Evolutionary conservation across 805 yeast species (phyloP).

Genomic region (Saturnispora kantuleensis): DNA sequence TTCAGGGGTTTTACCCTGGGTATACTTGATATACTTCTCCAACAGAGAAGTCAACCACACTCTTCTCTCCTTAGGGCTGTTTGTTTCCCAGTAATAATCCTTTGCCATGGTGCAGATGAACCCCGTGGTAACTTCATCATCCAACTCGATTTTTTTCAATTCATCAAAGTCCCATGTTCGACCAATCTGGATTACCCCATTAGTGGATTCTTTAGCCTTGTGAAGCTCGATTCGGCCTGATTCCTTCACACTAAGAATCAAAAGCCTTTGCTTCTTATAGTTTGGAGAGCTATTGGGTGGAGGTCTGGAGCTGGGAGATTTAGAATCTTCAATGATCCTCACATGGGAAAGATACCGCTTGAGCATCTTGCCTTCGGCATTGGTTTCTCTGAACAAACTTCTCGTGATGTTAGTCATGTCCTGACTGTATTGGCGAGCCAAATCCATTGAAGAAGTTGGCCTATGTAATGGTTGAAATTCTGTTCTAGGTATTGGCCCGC

Average conservation of each 20-base stretch:
- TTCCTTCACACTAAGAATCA: constrained; percentile 48
- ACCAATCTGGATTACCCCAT: constrained; percentile 77
- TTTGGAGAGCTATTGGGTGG: constrained; percentile 39
- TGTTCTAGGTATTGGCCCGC: neutral
- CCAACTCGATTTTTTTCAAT: constrained; percentile 46
- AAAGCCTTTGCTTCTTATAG: constrained; percentile 51
- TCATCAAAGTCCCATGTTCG: constrained; percentile 85
- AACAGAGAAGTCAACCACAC: constrained; percentile 47
- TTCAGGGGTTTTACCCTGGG: constrained; percentile 42
- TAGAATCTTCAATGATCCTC: constrained; percentile 62
- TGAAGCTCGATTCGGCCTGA: constrained; percentile 66
- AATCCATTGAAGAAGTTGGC: constrained; percentile 6
- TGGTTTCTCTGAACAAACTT: constrained; percentile 40
- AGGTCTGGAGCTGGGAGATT: constrained; percentile 59
- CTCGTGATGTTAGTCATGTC: constrained; percentile 41
- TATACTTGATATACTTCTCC: constrained; percentile 44
- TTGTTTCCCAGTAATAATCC: constrained; percentile 75
- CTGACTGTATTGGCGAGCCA: constrained; percentile 50
- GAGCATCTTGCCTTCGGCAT: constrained; percentile 31
- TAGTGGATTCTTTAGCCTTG: constrained; percentile 74
- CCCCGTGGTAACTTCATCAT: constrained; percentile 43
- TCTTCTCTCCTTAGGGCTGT: constrained; percentile 44
- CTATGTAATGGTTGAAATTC: neutral
- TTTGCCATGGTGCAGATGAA: constrained; percentile 56
- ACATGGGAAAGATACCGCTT: constrained; percentile 71